Base-by-base conservation (phyloP, 1,139 yeast genomes). In the Pneumocystis murina region DNA sequence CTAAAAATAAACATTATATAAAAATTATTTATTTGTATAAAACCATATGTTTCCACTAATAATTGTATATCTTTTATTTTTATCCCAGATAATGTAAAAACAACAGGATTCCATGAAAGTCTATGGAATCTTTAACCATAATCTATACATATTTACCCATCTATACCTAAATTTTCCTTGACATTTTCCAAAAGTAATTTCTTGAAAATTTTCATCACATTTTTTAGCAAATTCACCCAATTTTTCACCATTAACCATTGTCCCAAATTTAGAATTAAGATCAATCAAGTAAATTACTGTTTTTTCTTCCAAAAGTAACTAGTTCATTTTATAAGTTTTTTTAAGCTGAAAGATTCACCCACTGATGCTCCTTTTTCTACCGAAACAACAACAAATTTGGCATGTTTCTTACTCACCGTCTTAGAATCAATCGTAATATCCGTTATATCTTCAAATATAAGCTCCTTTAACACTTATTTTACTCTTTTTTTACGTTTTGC, bases 391-490 rank as follows among this genome's bases (percentile, higher is more conserved):
- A n/a, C 17, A 16, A 63, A 40, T 8, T 33, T 58, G 0, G 57
- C 60, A 59, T 63, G 62, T 30, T 5, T 36, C 17, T 61, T 61
- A 16, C 63, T 62, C 3, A 63, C 60, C 1, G 63, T 59, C 54
- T 61, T 63, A 16, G 61, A 63, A 41, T 38, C 61, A 17, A 55
- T 60, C 6, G 48, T 36, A 24, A 40, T 36, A 10, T 62, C 43
- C 33, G 55, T 48, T 12, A 48, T 24, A 48, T 48, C 55, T 48
- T 24, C 6, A 7, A 48, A 24, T 12, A 48, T 48, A 24, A 48
- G 55, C 33, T 4, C 24, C 2, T 48, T 20, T 24, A 12, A 12
- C 7, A 6, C 16, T n/a, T 4, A 2, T 20, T 48, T 48, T 48
- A 10, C 1, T 2, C 3, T 24, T 48, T 48, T 48, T 24, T 48